Conservation (phyloP, 2,329 filamentous ascomycete species). For the Chaetomiaceae sp. region DNA sequence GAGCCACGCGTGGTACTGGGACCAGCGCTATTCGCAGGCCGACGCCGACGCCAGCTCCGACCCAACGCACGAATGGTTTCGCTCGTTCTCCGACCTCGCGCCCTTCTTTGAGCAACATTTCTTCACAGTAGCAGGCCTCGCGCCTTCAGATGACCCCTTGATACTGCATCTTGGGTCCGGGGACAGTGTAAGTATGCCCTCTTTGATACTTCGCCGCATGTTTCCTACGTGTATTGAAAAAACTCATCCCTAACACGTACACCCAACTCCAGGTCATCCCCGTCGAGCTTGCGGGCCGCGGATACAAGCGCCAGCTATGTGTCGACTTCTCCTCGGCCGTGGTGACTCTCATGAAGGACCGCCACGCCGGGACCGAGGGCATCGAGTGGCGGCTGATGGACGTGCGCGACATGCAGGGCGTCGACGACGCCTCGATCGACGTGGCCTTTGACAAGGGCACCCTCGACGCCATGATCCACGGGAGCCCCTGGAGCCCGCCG, state of each 20-base stretch:
- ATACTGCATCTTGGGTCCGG: slow-evolving; percentile 56
- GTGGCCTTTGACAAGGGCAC: slow-evolving; percentile 56
- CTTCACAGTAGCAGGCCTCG: slow-evolving; percentile 30
- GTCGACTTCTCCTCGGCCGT: slow-evolving; percentile 54
- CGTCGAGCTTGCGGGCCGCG: slow-evolving; percentile 40
- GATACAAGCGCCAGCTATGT: slow-evolving; percentile 51
- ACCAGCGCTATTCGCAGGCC: slow-evolving; percentile 42
- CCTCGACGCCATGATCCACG: slow-evolving; percentile 52
- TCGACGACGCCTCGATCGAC: slow-evolving; percentile 42
- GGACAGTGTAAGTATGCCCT: slow-evolving; percentile 46
- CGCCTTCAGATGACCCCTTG: slow-evolving; percentile 32
- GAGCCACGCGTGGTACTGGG: slow-evolving; percentile 45
- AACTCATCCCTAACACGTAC: background rate
- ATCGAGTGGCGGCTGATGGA: slow-evolving; percentile 50
- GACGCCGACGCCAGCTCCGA: slow-evolving; percentile 32
- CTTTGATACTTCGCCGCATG: background rate
- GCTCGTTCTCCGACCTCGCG: slow-evolving; percentile 43
- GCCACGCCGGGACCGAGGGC: slow-evolving; percentile 35
- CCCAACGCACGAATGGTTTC: slow-evolving; percentile 53
- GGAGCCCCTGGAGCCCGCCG: slow-evolving; percentile 50
- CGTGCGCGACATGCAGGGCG: slow-evolving; percentile 44
- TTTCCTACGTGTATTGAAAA: too few species aligned
- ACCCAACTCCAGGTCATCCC: slow-evolving; percentile 44
- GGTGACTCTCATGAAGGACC: slow-evolving; percentile 47
- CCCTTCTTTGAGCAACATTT: slow-evolving; percentile 44